These are phyloP conservation scores for Boletellus ananas DNA, from an alignment of 768 basidiomycete genomes.

Conservation along the genomic window DNA sequence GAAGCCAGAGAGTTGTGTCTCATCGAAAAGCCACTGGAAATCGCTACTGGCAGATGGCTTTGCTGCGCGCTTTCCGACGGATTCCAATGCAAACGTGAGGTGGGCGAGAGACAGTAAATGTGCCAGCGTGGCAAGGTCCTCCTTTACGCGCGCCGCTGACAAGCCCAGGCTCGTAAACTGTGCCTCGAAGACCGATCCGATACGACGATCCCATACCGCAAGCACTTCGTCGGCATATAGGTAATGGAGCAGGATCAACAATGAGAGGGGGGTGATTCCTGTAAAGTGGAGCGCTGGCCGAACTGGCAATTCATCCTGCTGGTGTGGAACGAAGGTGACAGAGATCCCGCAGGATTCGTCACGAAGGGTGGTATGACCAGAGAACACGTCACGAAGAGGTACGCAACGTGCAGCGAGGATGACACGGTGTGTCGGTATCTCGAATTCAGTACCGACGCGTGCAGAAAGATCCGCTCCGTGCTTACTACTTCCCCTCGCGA, in stretches of 20 bases:
- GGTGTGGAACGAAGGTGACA: too few species aligned
- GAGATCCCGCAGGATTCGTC: constrained; percentile 29
- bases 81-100: constrained; percentile 53
- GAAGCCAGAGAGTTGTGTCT: constrained; percentile 9
- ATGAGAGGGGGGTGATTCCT: constrained; percentile 59
- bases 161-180: constrained; percentile 40
- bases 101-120: constrained; percentile 53
- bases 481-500: constrained; percentile 24
- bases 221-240: constrained; percentile 85
- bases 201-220: constrained; percentile 79
- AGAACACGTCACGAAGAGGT: constrained; percentile 43
- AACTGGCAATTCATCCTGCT: background rate
- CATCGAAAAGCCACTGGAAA: constrained; percentile 47
- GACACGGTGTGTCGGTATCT: constrained; percentile 60
- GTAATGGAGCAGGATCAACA: constrained; percentile 69
- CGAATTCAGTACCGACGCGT: constrained; percentile 38
- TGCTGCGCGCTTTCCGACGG: constrained; percentile 55
- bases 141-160: constrained; percentile 48
- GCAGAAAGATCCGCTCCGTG: constrained; percentile 66
- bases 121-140: constrained; percentile 60
- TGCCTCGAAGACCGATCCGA: constrained; percentile 42
- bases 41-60: constrained; percentile 46
- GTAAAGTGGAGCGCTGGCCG: constrained; percentile 33
- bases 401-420: constrained; percentile 61
- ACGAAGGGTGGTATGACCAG: constrained; percentile 26